Percentiles rank a stretch among this genome's conserved stretches.
phyloP scores from a whole-genome alignment of 1,284 basidiomycete species.

The Meira miltonrushii region DNA sequence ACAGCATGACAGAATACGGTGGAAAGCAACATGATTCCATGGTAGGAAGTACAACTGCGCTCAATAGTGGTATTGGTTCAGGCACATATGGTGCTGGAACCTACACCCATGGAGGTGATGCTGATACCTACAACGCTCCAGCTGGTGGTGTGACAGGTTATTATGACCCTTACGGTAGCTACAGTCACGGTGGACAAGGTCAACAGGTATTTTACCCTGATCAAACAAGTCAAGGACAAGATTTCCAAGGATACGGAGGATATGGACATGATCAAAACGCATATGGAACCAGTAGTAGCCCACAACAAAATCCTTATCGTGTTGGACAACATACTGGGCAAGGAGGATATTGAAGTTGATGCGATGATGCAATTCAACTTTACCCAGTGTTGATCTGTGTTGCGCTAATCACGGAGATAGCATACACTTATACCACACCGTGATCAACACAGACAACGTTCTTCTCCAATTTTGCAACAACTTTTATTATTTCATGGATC shows the following conservation, averaged over 20 bases:
- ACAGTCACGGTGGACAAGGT: not conserved
- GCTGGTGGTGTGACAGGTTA: slow-evolving; percentile 8
- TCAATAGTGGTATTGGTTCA: slow-evolving; percentile 16
- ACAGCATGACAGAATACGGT: slow-evolving; percentile 11
- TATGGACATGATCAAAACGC: not conserved
- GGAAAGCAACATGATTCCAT: slow-evolving; percentile 30
- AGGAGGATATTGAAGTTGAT: not conserved
- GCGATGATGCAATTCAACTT: no score
- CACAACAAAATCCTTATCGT: slow-evolving; percentile 3
- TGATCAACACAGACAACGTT: no score
- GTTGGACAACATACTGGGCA: not conserved
- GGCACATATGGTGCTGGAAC: not conserved
- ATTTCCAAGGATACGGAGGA: not conserved
- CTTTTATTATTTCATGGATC: no score
- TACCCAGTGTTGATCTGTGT: not conserved
- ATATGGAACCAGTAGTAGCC: not conserved
- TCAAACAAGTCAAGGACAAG: slow-evolving; percentile 3
- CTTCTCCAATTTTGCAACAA: no score
- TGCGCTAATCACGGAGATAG: not conserved
- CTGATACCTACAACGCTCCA: not conserved
- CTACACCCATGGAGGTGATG: not conserved
- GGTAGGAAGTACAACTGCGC: slow-evolving; percentile 22
- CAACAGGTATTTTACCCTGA: not conserved
- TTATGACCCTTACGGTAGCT: slow-evolving; percentile 11
- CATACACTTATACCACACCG: no score